Evolutionary conservation across 495 filamentous ascomycete species (phyloP).

Genomic region (Annulohypoxylon nitens): DNA sequence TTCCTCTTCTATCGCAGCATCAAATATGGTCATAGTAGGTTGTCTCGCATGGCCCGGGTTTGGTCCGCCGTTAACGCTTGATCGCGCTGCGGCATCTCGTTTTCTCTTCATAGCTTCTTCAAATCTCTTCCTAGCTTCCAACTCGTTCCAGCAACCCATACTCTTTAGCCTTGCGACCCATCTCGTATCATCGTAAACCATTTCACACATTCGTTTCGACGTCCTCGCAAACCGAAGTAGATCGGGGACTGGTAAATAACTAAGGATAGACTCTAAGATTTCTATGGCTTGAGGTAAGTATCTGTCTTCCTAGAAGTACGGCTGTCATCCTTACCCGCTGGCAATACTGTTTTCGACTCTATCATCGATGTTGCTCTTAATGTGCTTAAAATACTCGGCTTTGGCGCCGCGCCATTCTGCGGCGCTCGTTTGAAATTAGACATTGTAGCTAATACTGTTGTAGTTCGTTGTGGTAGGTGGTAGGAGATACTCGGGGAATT

Average conservation of each 20-base stretch:
- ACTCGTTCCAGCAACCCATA: slow-evolving; percentile 95
- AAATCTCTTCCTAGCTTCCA: slow-evolving; percentile 81
- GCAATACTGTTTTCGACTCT: slow-evolving; percentile 78
- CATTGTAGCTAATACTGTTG: slow-evolving; percentile 57
- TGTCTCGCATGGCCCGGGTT: slow-evolving; percentile 34
- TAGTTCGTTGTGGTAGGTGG: slow-evolving; percentile 3
- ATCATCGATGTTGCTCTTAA: slow-evolving; percentile 82
- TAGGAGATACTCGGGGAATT: slow-evolving; percentile 21
- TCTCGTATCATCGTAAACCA: slow-evolving; percentile 98
- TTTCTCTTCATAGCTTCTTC: slow-evolving; percentile 80
- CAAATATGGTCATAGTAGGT: slow-evolving; percentile 72
- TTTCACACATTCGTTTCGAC: slow-evolving; percentile 91
- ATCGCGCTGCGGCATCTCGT: slow-evolving; percentile 63
- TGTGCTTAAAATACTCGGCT: slow-evolving; percentile 73
- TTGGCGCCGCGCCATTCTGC: slow-evolving; percentile 59
- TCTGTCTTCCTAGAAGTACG: background rate
- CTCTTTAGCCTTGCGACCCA: slow-evolving; percentile 87
- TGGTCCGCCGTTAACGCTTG: slow-evolving; percentile 40
- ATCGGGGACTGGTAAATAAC: slow-evolving; percentile 86
- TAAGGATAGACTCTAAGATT: slow-evolving; percentile 88
- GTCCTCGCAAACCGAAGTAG: slow-evolving; percentile 88
- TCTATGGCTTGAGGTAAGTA: slow-evolving; percentile 65
- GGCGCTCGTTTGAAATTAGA: slow-evolving; percentile 74
- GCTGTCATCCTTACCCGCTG: slow-evolving; percentile 72
- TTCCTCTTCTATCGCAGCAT: slow-evolving; percentile 73